Percentiles rank a stretch among this genome's conserved stretches.
These are phyloP conservation scores for Mollisiaceae sp. DNA, from an alignment of 2,329 filamentous ascomycete genomes.

Conservation along the genomic window DNA sequence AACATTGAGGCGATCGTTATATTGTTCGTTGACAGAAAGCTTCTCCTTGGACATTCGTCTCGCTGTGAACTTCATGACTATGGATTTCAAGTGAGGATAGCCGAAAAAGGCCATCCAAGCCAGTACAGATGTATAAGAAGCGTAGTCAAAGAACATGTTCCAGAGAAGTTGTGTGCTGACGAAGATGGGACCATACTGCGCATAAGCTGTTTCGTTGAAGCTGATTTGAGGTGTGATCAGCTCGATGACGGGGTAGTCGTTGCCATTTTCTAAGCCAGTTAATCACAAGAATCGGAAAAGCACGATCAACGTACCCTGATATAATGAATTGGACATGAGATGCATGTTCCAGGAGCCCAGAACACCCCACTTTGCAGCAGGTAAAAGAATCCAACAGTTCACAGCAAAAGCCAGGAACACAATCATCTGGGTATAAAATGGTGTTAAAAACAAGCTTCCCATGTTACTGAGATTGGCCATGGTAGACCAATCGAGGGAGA, in stretches of 20 bases:
- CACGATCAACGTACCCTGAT: conserved; percentile 47
- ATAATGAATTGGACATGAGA: conserved; percentile 63
- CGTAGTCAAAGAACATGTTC: conserved; percentile 65
- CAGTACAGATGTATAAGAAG: conserved; percentile 61
- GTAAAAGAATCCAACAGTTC: conserved; percentile 63
- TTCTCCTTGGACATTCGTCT: conserved; percentile 42
- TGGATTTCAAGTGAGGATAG: conserved; percentile 52
- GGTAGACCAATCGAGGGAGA: conserved; percentile 65
- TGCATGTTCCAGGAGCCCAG: conserved; percentile 56
- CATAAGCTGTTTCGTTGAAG: conserved; percentile 49
- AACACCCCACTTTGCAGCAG: conserved; percentile 62
- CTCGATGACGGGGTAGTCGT: conserved; percentile 42
- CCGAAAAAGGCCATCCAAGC: conserved; percentile 64
- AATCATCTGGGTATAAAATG: conserved; percentile 64
- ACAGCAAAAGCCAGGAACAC: conserved; percentile 59
- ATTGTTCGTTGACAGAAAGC: conserved; percentile 57
- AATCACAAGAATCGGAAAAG: background rate
- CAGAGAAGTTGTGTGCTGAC: conserved; percentile 62
- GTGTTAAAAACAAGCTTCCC: conserved; percentile 58
- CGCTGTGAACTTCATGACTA: conserved; percentile 50
- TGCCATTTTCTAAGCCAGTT: conserved; percentile 40
- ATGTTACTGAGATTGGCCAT: conserved; percentile 51
- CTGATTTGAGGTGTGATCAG: conserved; percentile 44
- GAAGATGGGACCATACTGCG: conserved; percentile 58
- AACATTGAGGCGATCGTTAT: conserved; percentile 63